phyloP scores from a whole-genome alignment of 192 early-diverging fungal species.

The Backusella tuberculispora region DNA sequence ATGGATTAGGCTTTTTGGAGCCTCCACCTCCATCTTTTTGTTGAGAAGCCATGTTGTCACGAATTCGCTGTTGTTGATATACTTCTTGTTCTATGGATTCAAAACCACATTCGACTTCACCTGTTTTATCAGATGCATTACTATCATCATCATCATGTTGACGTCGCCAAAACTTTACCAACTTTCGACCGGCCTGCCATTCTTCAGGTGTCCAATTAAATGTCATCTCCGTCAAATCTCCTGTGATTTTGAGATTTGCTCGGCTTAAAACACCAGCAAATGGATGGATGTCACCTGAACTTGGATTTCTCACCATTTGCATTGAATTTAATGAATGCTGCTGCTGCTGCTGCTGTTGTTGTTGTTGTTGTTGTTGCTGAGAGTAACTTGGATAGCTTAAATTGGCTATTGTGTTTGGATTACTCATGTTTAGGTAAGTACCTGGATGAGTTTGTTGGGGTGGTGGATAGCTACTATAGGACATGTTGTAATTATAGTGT shows the following conservation, averaged over 20 bases:
- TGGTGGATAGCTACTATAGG: not conserved
- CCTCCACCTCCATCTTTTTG: conserved; percentile 56
- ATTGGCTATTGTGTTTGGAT: not conserved
- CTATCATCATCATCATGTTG: conserved; percentile 66
- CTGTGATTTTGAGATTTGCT: conserved; percentile 71
- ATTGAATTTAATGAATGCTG: not conserved
- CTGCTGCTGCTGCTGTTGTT: not conserved
- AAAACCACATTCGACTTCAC: conserved; percentile 31
- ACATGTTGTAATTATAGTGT: not conserved
- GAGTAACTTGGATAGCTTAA: not conserved
- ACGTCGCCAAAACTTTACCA: conserved; percentile 78
- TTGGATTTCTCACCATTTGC: not conserved
- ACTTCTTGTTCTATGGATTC: conserved; percentile 47
- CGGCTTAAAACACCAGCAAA: conserved; percentile 71
- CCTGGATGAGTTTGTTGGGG: not conserved
- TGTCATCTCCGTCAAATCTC: conserved; percentile 70
- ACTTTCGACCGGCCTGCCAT: conserved; percentile 62
- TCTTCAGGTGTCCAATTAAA: conserved; percentile 70
- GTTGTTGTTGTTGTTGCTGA: not conserved
- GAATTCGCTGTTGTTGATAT: conserved; percentile 53
- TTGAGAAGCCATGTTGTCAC: conserved; percentile 62
- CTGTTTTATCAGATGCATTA: conserved; percentile 42
- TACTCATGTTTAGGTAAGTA: not conserved
- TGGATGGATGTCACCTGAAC: conserved; percentile 38
- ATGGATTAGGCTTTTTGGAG: conserved; percentile 42